Evolutionary conservation across 2,329 filamentous ascomycete genomes (phyloP).

Genomic region (Chrysoporthe puriensis): DNA sequence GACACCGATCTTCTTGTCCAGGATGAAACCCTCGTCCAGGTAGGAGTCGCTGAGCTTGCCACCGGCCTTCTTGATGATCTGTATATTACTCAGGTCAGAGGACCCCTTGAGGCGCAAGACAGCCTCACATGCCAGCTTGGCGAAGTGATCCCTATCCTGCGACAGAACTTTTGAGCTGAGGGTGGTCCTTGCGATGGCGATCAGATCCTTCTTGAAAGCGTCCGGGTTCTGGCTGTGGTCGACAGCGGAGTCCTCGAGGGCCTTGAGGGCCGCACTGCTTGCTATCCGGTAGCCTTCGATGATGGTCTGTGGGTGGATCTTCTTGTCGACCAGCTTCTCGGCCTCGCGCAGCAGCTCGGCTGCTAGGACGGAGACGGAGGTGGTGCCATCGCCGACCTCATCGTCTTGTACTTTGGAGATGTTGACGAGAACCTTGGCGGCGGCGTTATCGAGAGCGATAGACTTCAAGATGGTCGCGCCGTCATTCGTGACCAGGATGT

Average conservation of each 20-base stretch:
- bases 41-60: constrained; percentile 98
- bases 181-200: constrained; percentile 90
- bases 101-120: constrained; percentile 88
- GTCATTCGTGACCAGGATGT: constrained; percentile 99
- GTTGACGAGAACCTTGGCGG: constrained; percentile 97
- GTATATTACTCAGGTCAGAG: constrained; percentile 94
- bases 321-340: constrained; percentile 95
- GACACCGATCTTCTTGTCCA: constrained; percentile 98
- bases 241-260: constrained; percentile 81
- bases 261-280: constrained; percentile 81
- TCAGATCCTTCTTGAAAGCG: constrained; percentile 86
- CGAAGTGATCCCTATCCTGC: constrained; percentile 91
- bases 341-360: constrained; percentile 95
- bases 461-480: constrained; percentile 98
- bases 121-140: constrained; percentile 86
- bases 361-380: constrained; percentile 93
- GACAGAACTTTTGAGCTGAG: constrained; percentile 96
- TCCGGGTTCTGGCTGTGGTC: constrained; percentile 85
- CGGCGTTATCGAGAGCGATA: constrained; percentile 97
- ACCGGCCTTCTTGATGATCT: constrained; percentile 99
- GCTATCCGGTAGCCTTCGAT: constrained; percentile 99
- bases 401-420: constrained; percentile 99
- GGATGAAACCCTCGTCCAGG: constrained; percentile 95
- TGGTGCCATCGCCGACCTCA: constrained; percentile 97
- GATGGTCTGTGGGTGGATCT: constrained; percentile 99